phyloP scores from a whole-genome alignment of 2,329 filamentous ascomycete genomes.

The Ophiognomonia clavigignenti-juglandacearum region DNA sequence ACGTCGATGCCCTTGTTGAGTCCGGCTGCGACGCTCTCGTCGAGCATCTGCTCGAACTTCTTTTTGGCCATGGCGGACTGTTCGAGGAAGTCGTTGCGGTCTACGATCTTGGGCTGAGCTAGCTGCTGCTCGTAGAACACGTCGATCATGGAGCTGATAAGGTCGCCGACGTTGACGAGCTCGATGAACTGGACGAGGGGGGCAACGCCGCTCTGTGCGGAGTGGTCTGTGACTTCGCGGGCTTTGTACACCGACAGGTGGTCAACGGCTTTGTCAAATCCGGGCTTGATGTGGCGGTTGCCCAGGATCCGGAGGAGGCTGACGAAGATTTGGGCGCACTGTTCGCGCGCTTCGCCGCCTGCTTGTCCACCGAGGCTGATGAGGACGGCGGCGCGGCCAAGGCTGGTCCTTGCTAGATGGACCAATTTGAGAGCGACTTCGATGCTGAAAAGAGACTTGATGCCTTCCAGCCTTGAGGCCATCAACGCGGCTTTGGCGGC shows the following conservation, averaged over 20 bases:
- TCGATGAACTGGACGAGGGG: constrained; percentile 95
- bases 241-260: constrained; percentile 92
- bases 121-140: constrained; percentile 98
- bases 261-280: constrained; percentile 87
- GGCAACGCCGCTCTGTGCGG: constrained; percentile 65
- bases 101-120: constrained; percentile 72
- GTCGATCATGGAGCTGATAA: constrained; percentile 98
- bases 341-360: constrained; percentile 77
- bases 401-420: constrained; percentile 78
- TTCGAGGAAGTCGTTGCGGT: constrained; percentile 91
- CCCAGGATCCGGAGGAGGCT: constrained; percentile 79
- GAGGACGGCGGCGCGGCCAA: constrained; percentile 82
- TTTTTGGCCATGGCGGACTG: constrained; percentile 93
- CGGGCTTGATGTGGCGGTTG: constrained; percentile 80
- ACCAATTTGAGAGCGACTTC: constrained; percentile 89
- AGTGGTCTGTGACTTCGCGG: constrained; percentile 69
- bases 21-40: constrained; percentile 91
- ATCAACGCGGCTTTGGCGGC: constrained; percentile 97
- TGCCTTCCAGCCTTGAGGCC: constrained; percentile 90
- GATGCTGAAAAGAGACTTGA: constrained; percentile 92
- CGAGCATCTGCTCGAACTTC: constrained; percentile 97
- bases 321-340: constrained; percentile 88
- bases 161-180: constrained; percentile 93
- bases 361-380: constrained; percentile 73
- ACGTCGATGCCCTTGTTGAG: constrained; percentile 98